Conservation (phyloP, 345 rosid species). For the Eucalyptus curtisii region DNA sequence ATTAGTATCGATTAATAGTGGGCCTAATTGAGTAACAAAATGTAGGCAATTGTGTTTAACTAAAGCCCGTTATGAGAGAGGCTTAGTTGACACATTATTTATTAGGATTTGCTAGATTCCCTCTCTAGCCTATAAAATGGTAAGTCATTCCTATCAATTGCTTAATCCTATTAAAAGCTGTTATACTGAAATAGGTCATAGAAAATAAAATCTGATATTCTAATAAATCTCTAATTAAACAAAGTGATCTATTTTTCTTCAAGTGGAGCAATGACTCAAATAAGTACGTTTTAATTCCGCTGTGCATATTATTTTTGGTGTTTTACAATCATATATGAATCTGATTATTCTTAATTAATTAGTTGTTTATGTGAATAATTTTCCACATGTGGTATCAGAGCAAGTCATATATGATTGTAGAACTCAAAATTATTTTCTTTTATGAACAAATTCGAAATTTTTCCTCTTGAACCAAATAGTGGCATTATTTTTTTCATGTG, state of each 20-base stretch:
- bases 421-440: no score
- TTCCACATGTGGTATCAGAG: fast-evolving
- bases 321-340: no score
- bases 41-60: fast-evolving
- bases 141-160: fast-evolving
- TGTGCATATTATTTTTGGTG: fast-evolving
- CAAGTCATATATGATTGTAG: no score
- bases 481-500: no score
- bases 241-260: no score
- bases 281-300: fast-evolving
- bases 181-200: fast-evolving
- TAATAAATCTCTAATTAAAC: fast-evolving
- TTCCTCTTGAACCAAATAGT: no score
- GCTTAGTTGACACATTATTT: fast-evolving
- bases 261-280: no score
- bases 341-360: no score
- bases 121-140: fast-evolving
- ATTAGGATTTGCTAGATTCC: fast-evolving
- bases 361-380: no score
- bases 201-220: fast-evolving
- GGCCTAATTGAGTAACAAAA: fast-evolving
- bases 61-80: fast-evolving
- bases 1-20: fast-evolving
- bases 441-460: no score
- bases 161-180: fast-evolving